Base-by-base conservation (phyloP, 768 basidiomycete species). In the Tricholoma hemisulphureum region DNA sequence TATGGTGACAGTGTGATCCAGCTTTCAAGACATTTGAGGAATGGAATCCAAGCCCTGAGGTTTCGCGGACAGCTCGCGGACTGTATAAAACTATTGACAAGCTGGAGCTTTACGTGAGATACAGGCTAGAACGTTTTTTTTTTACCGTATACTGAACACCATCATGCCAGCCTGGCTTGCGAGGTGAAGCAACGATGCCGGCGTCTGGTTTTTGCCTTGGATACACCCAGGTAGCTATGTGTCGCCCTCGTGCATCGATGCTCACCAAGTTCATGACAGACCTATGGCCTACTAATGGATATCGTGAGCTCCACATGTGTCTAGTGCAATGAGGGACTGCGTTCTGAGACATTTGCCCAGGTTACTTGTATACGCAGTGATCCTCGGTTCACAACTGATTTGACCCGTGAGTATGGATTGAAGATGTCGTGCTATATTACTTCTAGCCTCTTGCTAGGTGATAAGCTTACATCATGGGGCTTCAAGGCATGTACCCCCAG, bases 401-500 rank as follows among this genome's bases (percentile, higher is more conserved):
- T 37, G 35, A 37, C 11, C 13, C 35, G 35, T 37, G 35, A 37
- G 35, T 37, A 16, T 37, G 35, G 6, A 37, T 23, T 10, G 45
- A 8, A 3, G 9, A 34, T 13, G 41, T 34, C 18, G 46, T 23
- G 26, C 3, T 23, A 18, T 50, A 29, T 31, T 24, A 32, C 35
- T n/a, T n/a, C 13, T 1, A 9, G 9, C 10, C 29, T 31, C 10
- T 5, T 37, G 35, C 35, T 37, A 37, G 35, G 13, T 16, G 35
- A 37, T 13, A 6, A n/a, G 6, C 16, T 37, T 10, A 37, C 35
- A n/a, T 6, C 11, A 16, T 37, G 35, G 35, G 35, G 21, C 18
- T 18, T 37, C 29, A 24, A 37, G 26, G 23, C 66, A 21, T 65
- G 66, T 21, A 20, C 35, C 14, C 18, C 53, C 4, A 48, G 37